These are phyloP conservation scores for Arachnopeziza araneosa DNA, from an alignment of 2,329 filamentous ascomycete genomes.

Conservation along the genomic window DNA sequence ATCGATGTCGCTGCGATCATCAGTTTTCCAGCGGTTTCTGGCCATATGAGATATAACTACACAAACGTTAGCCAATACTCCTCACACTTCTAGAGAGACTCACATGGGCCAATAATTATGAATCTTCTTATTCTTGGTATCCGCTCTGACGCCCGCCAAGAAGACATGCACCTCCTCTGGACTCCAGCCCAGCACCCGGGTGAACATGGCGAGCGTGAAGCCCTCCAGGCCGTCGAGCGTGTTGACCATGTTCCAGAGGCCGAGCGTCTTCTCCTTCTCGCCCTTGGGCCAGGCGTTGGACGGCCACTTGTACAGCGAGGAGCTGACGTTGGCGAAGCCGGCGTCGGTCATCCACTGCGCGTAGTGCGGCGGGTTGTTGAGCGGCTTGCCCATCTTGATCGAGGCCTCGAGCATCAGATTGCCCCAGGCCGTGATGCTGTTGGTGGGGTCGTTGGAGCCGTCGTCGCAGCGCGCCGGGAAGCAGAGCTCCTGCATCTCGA, in stretches of 20 bases:
- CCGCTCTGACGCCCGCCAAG: conserved; percentile 28
- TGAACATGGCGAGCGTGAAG: conserved; percentile 22
- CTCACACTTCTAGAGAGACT: not conserved
- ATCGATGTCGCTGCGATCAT: not conserved
- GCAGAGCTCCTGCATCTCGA: conserved; percentile 19
- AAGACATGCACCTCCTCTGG: conserved; percentile 22
- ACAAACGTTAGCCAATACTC: not conserved
- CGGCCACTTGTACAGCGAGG: not conserved
- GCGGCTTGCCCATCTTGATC: conserved; percentile 9
- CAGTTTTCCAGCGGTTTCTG: conserved; percentile 1
- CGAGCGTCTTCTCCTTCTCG: conserved; percentile 18
- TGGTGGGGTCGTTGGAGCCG: not conserved
- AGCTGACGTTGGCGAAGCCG: not conserved
- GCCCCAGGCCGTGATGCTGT: conserved; percentile 10
- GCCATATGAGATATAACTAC: conserved; percentile 1
- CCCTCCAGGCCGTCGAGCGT: conserved; percentile 21
- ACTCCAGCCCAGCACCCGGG: conserved; percentile 16
- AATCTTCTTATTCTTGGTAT: conserved; percentile 29
- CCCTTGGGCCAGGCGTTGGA: not conserved
- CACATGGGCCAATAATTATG: conserved; percentile 24
- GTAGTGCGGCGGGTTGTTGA: conserved; percentile 28
- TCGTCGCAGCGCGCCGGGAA: conserved; percentile 37
- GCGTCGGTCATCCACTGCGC: conserved; percentile 20
- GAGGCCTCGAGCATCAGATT: conserved; percentile 8
- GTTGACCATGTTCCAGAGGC: conserved; percentile 27